A percentile compares a stretch with the other conserved stretches of the same genome.
Evolutionary conservation across 345 rosid species (phyloP).

Genomic region (Populus ilicifolia): DNA sequence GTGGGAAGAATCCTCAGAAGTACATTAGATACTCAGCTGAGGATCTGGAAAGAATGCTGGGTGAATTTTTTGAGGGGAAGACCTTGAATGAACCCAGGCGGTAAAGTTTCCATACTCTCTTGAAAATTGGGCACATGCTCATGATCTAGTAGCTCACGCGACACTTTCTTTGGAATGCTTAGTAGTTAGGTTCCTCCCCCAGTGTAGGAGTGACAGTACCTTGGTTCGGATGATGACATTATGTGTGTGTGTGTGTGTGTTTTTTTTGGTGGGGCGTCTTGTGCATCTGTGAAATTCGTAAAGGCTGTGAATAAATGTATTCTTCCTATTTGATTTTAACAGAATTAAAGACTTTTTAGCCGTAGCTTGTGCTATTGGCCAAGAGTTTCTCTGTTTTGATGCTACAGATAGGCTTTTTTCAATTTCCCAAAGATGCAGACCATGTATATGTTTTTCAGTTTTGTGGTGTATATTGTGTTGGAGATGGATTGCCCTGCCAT

Average conservation of each 20-base stretch:
- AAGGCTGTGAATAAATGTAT: conserved; percentile 1
- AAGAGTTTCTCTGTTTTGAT: background rate
- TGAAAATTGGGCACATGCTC: background rate
- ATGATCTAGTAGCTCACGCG: background rate
- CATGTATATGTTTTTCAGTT: background rate
- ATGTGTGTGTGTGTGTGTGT: background rate
- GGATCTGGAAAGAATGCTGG: conserved; percentile 89
- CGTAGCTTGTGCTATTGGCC: background rate
- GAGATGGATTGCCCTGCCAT: background rate
- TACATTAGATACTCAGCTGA: conserved; percentile 77
- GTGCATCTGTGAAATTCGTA: background rate
- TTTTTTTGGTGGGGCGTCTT: background rate
- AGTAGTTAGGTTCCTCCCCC: background rate
- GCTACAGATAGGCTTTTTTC: background rate
- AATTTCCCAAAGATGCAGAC: background rate
- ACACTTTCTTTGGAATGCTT: background rate
- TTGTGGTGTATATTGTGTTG: background rate
- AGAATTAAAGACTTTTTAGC: background rate
- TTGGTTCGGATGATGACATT: background rate
- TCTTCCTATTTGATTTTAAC: background rate
- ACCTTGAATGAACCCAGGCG: conserved; percentile 65
- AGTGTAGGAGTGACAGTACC: background rate
- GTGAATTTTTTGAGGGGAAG: conserved; percentile 93
- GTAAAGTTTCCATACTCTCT: conserved; percentile 9
- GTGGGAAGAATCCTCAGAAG: conserved; percentile 76